Percentiles rank a stretch among this genome's conserved stretches.
phyloP scores from a whole-genome alignment of 805 yeast genomes.

The Metschnikowia continentalis region DNA sequence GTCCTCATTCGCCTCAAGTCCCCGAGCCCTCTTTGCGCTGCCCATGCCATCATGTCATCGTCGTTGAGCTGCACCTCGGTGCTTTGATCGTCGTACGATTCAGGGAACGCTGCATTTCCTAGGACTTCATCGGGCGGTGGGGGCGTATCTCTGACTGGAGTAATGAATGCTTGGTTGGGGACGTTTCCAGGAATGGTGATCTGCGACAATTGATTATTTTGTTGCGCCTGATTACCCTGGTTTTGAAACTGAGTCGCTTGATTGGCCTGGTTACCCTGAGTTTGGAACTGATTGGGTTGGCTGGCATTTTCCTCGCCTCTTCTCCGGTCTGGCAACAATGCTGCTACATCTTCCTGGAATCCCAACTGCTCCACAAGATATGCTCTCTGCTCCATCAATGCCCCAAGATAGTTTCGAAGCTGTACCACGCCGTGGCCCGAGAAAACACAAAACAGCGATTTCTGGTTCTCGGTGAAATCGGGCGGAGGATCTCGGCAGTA shows the following conservation, averaged over 20 bases:
- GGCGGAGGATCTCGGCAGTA: slow-evolving; percentile 91
- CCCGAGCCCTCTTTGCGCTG: slow-evolving; percentile 29
- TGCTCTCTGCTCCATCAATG: slow-evolving; percentile 17
- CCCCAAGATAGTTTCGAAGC: slow-evolving; percentile 64
- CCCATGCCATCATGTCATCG: slow-evolving; percentile 19
- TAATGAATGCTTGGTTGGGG: neutral
- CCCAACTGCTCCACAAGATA: slow-evolving; percentile 17
- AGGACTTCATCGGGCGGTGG: slow-evolving; percentile 12
- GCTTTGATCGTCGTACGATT: neutral
- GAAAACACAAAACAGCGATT: slow-evolving; percentile 84
- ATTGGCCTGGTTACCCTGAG: neutral
- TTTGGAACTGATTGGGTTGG: neutral
- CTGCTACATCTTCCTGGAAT: slow-evolving; percentile 10
- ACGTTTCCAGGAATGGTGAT: neutral
- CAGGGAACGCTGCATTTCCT: slow-evolving; percentile 12
- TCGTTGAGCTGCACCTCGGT: slow-evolving; percentile 5
- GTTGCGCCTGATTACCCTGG: too few relatives aligned
- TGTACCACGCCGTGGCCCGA: slow-evolving; percentile 84
- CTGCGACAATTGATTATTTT: too few relatives aligned
- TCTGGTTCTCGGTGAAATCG: slow-evolving; percentile 85
- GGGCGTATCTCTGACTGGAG: slow-evolving; percentile 6
- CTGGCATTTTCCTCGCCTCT: neutral
- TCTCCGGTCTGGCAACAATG: slow-evolving; percentile 6
- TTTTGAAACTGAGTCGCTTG: neutral
- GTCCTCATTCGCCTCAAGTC: slow-evolving; percentile 17